Conservation (phyloP, 495 filamentous ascomycete genomes). For the Amphirosellinia nigrospora region DNA sequence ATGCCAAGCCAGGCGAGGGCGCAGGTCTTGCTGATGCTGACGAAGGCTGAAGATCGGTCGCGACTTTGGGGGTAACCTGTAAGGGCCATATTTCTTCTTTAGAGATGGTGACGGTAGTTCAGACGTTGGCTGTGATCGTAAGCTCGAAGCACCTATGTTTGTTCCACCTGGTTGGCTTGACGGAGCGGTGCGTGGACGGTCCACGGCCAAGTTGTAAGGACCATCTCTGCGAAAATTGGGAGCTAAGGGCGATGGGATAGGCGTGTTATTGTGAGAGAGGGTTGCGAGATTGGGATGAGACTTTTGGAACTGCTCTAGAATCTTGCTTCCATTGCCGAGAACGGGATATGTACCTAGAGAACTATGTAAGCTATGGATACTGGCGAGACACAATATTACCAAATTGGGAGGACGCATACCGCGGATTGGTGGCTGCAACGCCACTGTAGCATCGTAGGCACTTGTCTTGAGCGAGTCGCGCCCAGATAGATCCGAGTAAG, state of each 20-base stretch:
- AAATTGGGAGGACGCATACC: slow-evolving; percentile 41
- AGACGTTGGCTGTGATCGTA: slow-evolving; percentile 28
- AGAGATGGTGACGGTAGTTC: slow-evolving; percentile 22
- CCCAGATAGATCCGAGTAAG: slow-evolving; percentile 30
- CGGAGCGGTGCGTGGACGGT: slow-evolving; percentile 48
- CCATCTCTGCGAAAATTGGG: slow-evolving; percentile 30
- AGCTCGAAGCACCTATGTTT: slow-evolving; percentile 24
- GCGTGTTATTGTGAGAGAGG: slow-evolving; percentile 30
- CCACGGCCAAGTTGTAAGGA: slow-evolving; percentile 31
- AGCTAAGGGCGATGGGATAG: slow-evolving; percentile 40
- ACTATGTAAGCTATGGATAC: slow-evolving; percentile 23
- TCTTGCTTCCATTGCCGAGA: slow-evolving; percentile 37
- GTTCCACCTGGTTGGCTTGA: background rate
- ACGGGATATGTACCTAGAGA: slow-evolving; percentile 42
- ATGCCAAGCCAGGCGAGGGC: slow-evolving; percentile 17
- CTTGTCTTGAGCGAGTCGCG: slow-evolving; percentile 35
- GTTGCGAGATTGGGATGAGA: slow-evolving; percentile 37
- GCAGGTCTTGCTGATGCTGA: background rate
- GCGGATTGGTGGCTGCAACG: slow-evolving; percentile 39
- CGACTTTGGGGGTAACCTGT: slow-evolving; percentile 31
- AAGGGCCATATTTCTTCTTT: slow-evolving; percentile 36
- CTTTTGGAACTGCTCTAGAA: slow-evolving; percentile 39
- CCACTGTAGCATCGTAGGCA: slow-evolving; percentile 38
- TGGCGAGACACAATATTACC: slow-evolving; percentile 33
- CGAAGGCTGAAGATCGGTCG: slow-evolving; percentile 17